Base-by-base conservation (phyloP, 2,329 filamentous ascomycete genomes). In the Atkinsonella texensis region DNA sequence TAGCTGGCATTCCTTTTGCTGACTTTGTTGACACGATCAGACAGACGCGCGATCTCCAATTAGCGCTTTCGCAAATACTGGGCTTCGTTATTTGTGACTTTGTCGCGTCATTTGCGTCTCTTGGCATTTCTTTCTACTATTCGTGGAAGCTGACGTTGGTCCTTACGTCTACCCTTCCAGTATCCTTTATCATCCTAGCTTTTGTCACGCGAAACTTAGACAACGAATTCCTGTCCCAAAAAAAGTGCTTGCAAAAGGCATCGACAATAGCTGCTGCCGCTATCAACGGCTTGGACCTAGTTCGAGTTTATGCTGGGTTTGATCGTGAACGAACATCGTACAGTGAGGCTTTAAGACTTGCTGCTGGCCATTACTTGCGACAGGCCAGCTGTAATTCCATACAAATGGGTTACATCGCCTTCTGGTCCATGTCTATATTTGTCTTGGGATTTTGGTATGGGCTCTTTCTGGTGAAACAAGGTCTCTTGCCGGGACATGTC, bases 361-460 rank as follows among this genome's bases (percentile, higher is more conserved):
- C 87, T 1, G 80, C 80, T 20, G 66, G 64, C 1, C 75, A 78
- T 49, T 95, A 89, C 57, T 68, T 81, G 11, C 69, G 77, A 15
- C 87, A 91, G 62, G 85, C 85, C 0, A 74, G 79, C 45, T 75
- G 80, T 15, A 86, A 82, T 57, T 81, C 86, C 0, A 63, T 82
- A 3, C 89, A 95, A 61, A 81, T 87, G 61, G 83, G 83, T 0
- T 78, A 85, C 46, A 75, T 87, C 49, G 83, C 84, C 46, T 79
- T 94, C 57, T 82, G 89, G 70, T 82, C 85, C 32, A 77, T 89
- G 3, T 75, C 74, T 1, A 82, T 96, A 63, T 96, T 97, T 57
- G 84, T 94, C 0, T 78, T 89, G 52, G 90, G 89, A 0, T 96
- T 97, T 61, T 95, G 87, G 80, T 95, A 90, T 59, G 90, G 89